Conservation (phyloP, 2,329 filamentous ascomycete species). For the Phialemonium atrogriseum region DNA sequence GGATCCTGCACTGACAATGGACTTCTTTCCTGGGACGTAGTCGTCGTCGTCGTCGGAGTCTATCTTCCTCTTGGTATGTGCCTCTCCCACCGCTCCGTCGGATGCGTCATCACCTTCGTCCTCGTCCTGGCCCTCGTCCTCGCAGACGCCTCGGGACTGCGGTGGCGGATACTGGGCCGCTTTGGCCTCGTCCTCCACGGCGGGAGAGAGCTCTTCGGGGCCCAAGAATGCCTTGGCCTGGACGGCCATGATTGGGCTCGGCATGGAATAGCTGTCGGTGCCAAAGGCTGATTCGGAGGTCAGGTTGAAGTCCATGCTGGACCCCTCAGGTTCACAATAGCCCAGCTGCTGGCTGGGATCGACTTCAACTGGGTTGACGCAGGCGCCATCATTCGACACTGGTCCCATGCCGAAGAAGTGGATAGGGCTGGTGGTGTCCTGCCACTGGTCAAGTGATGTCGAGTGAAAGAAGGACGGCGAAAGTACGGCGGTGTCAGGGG, state of each 20-base stretch:
- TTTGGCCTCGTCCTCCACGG: conserved; percentile 9
- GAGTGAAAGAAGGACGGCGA: conserved; percentile 21
- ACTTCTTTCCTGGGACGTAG: conserved; percentile 10
- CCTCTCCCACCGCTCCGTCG: conserved; percentile 3
- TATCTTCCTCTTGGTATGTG: conserved; percentile 8
- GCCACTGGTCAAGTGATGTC: too few relatives aligned
- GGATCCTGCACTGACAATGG: background rate
- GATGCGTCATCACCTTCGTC: conserved; percentile 5
- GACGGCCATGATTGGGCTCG: conserved; percentile 10
- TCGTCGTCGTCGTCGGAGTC: conserved; percentile 8
- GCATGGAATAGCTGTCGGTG: conserved; percentile 22
- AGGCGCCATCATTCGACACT: conserved; percentile 13
- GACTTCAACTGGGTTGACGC: conserved; percentile 26
- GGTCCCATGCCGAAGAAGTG: conserved; percentile 20
- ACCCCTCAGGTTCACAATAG: conserved; percentile 21
- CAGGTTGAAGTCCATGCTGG: conserved; percentile 14
- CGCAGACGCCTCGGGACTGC: too few relatives aligned
- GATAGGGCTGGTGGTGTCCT: too few relatives aligned
- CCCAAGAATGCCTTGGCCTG: conserved; percentile 13
- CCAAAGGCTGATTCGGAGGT: conserved; percentile 16
- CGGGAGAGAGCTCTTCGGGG: conserved; percentile 15
- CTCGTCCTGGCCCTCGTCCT: too few relatives aligned
- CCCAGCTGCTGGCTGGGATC: conserved; percentile 21
- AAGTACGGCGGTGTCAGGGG: conserved; percentile 22
- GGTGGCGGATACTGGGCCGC: conserved; percentile 11